These are phyloP conservation scores for Morella rubra DNA, from an alignment of 306 rosid genomes.

Conservation along the genomic window DNA sequence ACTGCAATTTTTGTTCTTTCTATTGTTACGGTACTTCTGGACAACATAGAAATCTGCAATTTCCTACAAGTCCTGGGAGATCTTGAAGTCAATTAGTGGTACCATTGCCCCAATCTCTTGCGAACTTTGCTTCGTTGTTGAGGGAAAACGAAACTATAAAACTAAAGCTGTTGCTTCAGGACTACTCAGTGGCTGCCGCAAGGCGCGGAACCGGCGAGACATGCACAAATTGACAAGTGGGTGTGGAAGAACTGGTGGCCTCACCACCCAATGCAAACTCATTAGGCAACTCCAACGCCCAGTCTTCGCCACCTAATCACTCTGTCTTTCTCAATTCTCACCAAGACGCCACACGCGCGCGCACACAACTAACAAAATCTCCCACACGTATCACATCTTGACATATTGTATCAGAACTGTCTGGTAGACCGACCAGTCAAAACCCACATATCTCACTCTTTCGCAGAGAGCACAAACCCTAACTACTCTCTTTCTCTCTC, in stretches of 20 bases:
- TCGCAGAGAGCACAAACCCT: neutral
- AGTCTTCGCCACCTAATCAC: constrained; percentile 43
- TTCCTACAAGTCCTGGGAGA: too few species aligned
- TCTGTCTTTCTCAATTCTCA: neutral
- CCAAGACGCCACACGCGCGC: constrained; percentile 5
- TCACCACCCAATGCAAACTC: neutral
- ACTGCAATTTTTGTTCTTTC: too few species aligned
- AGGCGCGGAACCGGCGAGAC: too few species aligned
- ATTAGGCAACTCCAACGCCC: constrained; percentile 28
- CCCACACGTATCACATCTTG: neutral
- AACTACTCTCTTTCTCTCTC: constrained; percentile 4
- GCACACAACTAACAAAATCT: constrained; percentile 37
- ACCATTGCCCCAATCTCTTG: too few species aligned
- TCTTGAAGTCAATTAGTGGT: too few species aligned
- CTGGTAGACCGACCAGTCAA: constrained; percentile 89
- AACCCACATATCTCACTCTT: constrained; percentile 7
- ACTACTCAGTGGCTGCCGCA: too few species aligned
- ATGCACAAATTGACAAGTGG: constrained; percentile 26
- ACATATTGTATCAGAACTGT: constrained; percentile 28
- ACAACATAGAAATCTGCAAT: too few species aligned
- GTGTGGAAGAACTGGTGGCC: constrained; percentile 31
- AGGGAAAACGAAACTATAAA: too few species aligned
- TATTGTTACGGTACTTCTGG: too few species aligned
- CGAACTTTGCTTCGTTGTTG: too few species aligned
- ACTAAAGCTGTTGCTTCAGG: too few species aligned